Percentiles rank a stretch among this genome's conserved stretches.
Evolutionary conservation across 73 alveolate genomes (phyloP).

Genomic region (Paraurostyla sp.): DNA sequence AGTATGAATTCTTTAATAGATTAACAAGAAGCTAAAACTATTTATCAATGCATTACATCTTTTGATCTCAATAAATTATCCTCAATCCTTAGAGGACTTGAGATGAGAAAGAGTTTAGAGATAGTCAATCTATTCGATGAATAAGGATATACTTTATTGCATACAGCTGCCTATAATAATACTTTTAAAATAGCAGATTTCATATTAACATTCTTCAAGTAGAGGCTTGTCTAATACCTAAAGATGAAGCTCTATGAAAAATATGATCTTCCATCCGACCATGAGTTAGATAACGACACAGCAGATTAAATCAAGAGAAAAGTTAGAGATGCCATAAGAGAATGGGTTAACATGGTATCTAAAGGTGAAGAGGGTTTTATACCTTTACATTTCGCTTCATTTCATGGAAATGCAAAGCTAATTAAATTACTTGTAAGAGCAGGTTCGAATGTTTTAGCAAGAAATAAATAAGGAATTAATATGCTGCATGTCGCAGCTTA

Average conservation of each 20-base stretch:
- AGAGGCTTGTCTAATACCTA: not conserved
- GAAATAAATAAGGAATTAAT: constrained; percentile 93
- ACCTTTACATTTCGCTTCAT: constrained; percentile 93
- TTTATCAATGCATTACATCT: not conserved
- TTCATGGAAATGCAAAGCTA: constrained; percentile 79
- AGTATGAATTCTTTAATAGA: not conserved
- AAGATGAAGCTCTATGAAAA: not conserved
- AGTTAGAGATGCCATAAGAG: constrained; percentile 10
- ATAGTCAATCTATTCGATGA: not conserved
- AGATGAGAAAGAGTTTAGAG: not conserved
- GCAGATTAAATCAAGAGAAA: not conserved
- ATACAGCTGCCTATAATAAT: constrained; percentile 13
- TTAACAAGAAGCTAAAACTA: not conserved
- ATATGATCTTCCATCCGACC: not conserved
- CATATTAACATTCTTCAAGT: not conserved
- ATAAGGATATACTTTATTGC: not conserved
- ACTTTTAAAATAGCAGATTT: not conserved
- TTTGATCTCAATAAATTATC: not conserved
- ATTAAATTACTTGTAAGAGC: constrained; percentile 83
- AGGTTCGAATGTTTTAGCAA: constrained; percentile 84
- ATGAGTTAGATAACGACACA: constrained; percentile 2
- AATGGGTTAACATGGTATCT: constrained; percentile 68
- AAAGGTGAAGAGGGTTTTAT: constrained; percentile 81
- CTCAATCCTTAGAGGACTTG: not conserved
- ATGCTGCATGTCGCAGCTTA: constrained; percentile 97